These are phyloP conservation scores for Linnemannia hyalina DNA, from an alignment of 192 early-diverging fungal genomes.

Conservation along the genomic window DNA sequence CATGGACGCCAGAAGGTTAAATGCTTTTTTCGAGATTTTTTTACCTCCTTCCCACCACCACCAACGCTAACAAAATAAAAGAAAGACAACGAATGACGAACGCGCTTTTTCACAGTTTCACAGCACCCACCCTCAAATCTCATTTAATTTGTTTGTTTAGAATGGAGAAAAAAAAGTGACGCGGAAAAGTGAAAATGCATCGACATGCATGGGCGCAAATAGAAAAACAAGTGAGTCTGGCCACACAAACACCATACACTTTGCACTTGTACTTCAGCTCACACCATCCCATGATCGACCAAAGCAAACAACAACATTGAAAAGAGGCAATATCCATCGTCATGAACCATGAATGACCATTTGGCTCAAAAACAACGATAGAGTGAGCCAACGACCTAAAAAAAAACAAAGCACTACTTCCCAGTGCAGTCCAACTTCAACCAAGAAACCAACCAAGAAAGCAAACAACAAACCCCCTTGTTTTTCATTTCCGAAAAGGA, in stretches of 20 bases:
- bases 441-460: neutral
- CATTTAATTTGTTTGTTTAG: neutral
- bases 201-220: neutral
- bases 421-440: neutral
- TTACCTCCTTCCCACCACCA: too few relatives aligned
- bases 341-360: too few relatives aligned
- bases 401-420: neutral
- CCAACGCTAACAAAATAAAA: too few relatives aligned
- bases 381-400: neutral
- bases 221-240: neutral
- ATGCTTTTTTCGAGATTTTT: neutral
- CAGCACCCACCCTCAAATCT: neutral
- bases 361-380: neutral
- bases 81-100: neutral
- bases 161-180: neutral
- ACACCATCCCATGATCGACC: neutral
- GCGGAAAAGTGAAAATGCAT: neutral
- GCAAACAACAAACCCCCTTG: neutral
- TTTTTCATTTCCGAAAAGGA: neutral
- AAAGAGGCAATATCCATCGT: too few relatives aligned
- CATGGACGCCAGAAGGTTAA: neutral
- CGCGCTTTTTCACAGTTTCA: neutral
- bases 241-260: neutral
- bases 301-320: neutral
- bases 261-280: neutral